Evolutionary conservation across 1,139 yeast genomes (phyloP), one percentile per base, ranked within the genome.

Genomic region (Candida sp.): DNA sequence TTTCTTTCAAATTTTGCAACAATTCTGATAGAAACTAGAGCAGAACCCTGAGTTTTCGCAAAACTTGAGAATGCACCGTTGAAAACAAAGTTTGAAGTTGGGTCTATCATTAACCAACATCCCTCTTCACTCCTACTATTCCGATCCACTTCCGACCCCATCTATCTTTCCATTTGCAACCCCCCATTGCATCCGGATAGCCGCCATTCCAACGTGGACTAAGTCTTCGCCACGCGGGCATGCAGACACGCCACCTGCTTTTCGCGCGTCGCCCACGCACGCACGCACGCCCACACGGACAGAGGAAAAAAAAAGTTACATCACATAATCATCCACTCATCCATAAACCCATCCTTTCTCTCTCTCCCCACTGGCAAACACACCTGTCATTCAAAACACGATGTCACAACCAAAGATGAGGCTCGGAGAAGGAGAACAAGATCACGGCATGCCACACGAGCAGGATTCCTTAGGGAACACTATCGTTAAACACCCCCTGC

Each of bases 401-500:
- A 25, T 32, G 47, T 33, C 45, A 33, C 9, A 33, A 42, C 30
- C n/a, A 22, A 23, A 1, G 22, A 32, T 34, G 37, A 28, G 40
- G 34, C 38, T 27, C 25, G 42, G 39, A 7, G 31, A 28, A 7
- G 2, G 9, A 28, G 31, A 28, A 32, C 45, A 47, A 8, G 48
- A 38, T n/a, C 33, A 38, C 50, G 47, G 4, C 17, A 26, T 25
- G 42, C 11, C 47, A 33, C 50, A 52, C 31, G 30, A 25, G 8
- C 57, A 52, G 28, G 67, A 63, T 49, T 48, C 53, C 17, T 58
- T 62, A 31, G 67, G 67, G 12, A 63, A 63, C 49, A 61, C 62
- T 38, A 47, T 54, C 7, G 50, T 22, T 11, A 31, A 12, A 22
- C 3, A n/a, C 23, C 5, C 39, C 31, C 25, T 11, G n/a, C 30